Evolutionary conservation across 2,329 filamentous ascomycete genomes (phyloP).

Genomic region (Cladophialophora bantiana): DNA sequence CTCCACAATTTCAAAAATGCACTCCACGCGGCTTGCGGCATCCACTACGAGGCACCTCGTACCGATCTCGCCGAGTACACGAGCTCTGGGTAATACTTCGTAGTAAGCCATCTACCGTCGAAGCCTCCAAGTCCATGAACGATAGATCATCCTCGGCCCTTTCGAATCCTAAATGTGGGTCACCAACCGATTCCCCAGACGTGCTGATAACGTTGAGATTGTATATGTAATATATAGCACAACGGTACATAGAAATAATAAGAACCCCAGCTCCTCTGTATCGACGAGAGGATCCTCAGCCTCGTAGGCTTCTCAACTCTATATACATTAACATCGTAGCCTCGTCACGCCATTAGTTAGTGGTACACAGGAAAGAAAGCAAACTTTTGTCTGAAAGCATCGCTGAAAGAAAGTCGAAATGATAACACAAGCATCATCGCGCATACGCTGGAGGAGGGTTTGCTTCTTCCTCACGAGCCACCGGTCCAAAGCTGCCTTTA

Average conservation of each 20-base stretch:
- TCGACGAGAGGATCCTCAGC: background rate
- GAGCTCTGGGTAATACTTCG: too few relatives aligned
- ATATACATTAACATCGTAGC: conserved; percentile 30
- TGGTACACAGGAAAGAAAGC: conserved; percentile 20
- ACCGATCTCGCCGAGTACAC: background rate
- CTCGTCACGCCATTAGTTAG: conserved; percentile 28
- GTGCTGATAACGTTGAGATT: background rate
- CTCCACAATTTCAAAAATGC: conserved; percentile 9
- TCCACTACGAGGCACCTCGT: background rate
- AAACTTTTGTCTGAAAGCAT: conserved; percentile 3
- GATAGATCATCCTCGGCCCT: background rate
- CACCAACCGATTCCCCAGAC: background rate
- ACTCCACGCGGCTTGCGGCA: background rate
- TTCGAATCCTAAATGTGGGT: background rate
- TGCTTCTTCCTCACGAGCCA: conserved; percentile 45
- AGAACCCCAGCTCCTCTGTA: background rate
- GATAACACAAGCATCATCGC: conserved; percentile 42
- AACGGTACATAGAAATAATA: conserved; percentile 8
- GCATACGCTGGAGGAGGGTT: conserved; percentile 55
- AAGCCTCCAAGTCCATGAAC: conserved; percentile 1
- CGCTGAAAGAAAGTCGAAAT: background rate
- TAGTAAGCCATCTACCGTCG: background rate
- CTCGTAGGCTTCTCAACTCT: conserved; percentile 9
- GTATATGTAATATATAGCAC: background rate
- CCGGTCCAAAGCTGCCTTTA: conserved; percentile 37